Conservation (phyloP, 306 rosid species). For the Chamaecrista fasciculata region DNA sequence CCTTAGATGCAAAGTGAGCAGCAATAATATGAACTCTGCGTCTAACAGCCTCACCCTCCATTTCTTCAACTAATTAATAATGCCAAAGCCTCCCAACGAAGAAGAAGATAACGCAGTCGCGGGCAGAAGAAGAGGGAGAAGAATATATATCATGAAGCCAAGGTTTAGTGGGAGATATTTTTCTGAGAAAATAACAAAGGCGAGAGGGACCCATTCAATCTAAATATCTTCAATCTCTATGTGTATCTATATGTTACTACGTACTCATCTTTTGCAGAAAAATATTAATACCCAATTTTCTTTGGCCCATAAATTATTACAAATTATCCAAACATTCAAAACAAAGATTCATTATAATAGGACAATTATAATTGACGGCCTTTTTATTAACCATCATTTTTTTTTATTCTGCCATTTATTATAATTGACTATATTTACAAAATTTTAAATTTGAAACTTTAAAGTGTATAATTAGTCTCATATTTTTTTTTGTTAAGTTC, state of each 20-base stretch:
- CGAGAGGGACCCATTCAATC: constrained; percentile 31
- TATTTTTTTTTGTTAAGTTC: too few relatives aligned
- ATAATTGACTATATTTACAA: too few relatives aligned
- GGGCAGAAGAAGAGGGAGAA: not conserved
- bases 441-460: too few relatives aligned
- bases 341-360: too few relatives aligned
- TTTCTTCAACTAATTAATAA: not conserved
- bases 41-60: constrained; percentile 61
- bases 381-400: too few relatives aligned
- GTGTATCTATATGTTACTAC: too few relatives aligned
- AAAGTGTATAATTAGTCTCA: too few relatives aligned
- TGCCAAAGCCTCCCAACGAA: not conserved
- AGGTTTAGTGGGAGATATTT: constrained; percentile 24
- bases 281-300: not conserved
- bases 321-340: constrained; percentile 2
- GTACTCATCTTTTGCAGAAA: too few relatives aligned
- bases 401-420: too few relatives aligned
- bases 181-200: not conserved
- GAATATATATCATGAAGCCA: constrained; percentile 9
- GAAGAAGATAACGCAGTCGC: not conserved
- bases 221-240: constrained; percentile 48
- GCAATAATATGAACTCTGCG: constrained; percentile 66
- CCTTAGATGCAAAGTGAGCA: constrained; percentile 54
- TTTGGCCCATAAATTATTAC: not conserved
- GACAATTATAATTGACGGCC: too few relatives aligned